These are phyloP conservation scores for Bipolaris gigantea DNA, from an alignment of 2,329 filamentous ascomycete genomes.

Conservation along the genomic window DNA sequence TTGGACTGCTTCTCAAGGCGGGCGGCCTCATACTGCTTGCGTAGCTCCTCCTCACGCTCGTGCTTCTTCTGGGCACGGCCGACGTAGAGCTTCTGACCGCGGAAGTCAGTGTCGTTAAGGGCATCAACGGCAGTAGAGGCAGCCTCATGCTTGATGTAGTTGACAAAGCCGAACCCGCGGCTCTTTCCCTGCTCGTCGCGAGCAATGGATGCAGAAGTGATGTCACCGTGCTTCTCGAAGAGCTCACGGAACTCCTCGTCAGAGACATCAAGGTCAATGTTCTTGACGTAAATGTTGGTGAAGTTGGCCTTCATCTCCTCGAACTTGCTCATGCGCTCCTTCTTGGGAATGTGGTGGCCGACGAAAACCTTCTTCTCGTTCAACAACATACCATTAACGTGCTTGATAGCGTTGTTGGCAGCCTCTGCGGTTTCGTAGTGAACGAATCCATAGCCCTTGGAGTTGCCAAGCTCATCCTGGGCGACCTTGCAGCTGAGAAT, in stretches of 20 bases:
- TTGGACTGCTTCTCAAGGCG: constrained; percentile 98
- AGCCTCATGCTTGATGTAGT: constrained; percentile 89
- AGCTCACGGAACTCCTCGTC: constrained; percentile 94
- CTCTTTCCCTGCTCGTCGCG: constrained; percentile 88
- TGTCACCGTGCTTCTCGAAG: constrained; percentile 89
- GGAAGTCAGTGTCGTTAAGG: constrained; percentile 89
- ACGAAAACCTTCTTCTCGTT: constrained; percentile 99
- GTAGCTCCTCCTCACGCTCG: constrained; percentile 98
- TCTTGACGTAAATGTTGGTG: constrained; percentile 99
- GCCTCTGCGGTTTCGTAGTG: constrained; percentile 99
- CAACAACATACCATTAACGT: constrained; percentile 98
- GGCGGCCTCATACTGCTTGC: constrained; percentile 97
- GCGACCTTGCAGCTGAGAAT: constrained; percentile 99
- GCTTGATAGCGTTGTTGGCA: constrained; percentile 95
- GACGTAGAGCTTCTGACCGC: constrained; percentile 94
- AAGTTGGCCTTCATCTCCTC: constrained; percentile 99
- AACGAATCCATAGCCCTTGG: constrained; percentile 98
- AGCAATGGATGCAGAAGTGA: constrained; percentile 92
- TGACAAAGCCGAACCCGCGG: constrained; percentile 94
- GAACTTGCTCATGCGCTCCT: constrained; percentile 99
- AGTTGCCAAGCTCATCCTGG: constrained; percentile 93
- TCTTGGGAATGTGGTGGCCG: constrained; percentile 99
- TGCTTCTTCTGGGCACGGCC: constrained; percentile 99
- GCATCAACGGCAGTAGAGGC: constrained; percentile 85
- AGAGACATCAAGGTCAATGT: constrained; percentile 79